Percentiles rank a stretch among this genome's conserved stretches.
Evolutionary conservation across 805 yeast genomes (phyloP).

Genomic region (Suhomyces pyralidae): DNA sequence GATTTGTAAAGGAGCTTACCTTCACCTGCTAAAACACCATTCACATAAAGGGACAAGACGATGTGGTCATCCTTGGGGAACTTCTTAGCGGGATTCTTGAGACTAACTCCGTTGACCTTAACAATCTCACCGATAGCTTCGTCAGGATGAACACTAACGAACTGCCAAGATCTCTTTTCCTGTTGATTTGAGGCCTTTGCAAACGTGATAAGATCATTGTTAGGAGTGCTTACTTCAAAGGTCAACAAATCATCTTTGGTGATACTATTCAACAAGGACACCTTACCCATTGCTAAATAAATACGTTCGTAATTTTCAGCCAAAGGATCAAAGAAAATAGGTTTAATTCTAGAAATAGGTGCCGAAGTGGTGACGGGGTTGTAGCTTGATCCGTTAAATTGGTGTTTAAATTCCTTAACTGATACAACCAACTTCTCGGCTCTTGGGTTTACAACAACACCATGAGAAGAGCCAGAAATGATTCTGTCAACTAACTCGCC

Average conservation of each 20-base stretch:
- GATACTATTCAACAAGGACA: constrained; percentile 27
- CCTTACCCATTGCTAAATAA: constrained; percentile 56
- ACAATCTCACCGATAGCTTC: constrained; percentile 73
- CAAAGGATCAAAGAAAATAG: constrained; percentile 62
- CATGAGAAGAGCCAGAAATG: constrained; percentile 67
- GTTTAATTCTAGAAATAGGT: constrained; percentile 64
- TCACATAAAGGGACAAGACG: constrained; percentile 54
- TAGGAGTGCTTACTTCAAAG: constrained; percentile 52
- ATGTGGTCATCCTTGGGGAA: constrained; percentile 50
- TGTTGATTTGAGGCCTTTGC: constrained; percentile 67
- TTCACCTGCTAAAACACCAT: constrained; percentile 61
- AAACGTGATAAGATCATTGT: constrained; percentile 49
- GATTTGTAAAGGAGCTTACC: constrained; percentile 52
- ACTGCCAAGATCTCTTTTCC: constrained; percentile 56
- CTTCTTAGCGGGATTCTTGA: constrained; percentile 31
- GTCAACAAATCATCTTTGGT: constrained; percentile 46
- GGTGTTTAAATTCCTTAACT: constrained; percentile 67
- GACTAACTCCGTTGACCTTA: constrained; percentile 56
- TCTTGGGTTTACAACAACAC: constrained; percentile 78
- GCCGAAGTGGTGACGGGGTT: constrained; percentile 34
- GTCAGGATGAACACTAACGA: constrained; percentile 66
- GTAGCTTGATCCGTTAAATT: constrained; percentile 22
- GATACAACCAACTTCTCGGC: constrained; percentile 69
- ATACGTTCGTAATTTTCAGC: constrained; percentile 59
- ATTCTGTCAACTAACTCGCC: constrained; percentile 81